Conservation (phyloP, 768 basidiomycete genomes). For the Crassisporium funariophilum region DNA sequence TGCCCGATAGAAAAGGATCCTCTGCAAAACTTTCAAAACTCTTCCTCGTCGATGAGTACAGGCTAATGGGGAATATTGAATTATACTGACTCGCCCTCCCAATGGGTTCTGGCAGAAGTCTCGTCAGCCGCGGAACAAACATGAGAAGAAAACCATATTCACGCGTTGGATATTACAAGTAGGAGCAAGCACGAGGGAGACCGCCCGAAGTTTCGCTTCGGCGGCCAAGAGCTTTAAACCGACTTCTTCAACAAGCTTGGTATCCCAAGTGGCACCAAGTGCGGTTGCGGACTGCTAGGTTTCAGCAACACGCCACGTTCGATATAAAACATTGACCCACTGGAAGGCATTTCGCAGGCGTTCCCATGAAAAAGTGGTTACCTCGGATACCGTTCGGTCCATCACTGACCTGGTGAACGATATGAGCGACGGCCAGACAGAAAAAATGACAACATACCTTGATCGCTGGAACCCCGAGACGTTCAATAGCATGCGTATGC, state of each 20-base stretch:
- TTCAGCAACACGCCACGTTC: neutral
- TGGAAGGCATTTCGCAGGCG: constrained; percentile 78
- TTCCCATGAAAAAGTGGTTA: constrained; percentile 79
- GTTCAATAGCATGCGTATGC: constrained; percentile 67
- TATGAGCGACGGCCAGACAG: neutral
- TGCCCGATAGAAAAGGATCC: constrained; percentile 74
- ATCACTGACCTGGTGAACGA: constrained; percentile 61
- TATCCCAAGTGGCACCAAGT: constrained; percentile 75
- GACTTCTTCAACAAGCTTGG: constrained; percentile 60
- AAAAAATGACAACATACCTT: constrained; percentile 44
- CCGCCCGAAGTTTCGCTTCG: constrained; percentile 72
- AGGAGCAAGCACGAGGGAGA: constrained; percentile 73
- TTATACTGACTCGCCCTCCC: constrained; percentile 65
- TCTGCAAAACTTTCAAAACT: constrained; percentile 82
- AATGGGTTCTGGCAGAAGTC: constrained; percentile 54
- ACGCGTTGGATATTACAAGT: constrained; percentile 87
- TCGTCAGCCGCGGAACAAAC: constrained; percentile 1
- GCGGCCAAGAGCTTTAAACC: constrained; percentile 66
- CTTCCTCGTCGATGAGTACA: constrained; percentile 28
- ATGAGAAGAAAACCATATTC: too few relatives aligned
- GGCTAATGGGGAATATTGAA: neutral
- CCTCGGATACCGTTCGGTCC: constrained; percentile 79
- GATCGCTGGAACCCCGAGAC: constrained; percentile 70
- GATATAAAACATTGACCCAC: constrained; percentile 34
- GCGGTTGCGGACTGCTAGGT: constrained; percentile 60